Evolutionary conservation across 768 basidiomycete genomes (phyloP).

Genomic region (Antrodiella citrinella): DNA sequence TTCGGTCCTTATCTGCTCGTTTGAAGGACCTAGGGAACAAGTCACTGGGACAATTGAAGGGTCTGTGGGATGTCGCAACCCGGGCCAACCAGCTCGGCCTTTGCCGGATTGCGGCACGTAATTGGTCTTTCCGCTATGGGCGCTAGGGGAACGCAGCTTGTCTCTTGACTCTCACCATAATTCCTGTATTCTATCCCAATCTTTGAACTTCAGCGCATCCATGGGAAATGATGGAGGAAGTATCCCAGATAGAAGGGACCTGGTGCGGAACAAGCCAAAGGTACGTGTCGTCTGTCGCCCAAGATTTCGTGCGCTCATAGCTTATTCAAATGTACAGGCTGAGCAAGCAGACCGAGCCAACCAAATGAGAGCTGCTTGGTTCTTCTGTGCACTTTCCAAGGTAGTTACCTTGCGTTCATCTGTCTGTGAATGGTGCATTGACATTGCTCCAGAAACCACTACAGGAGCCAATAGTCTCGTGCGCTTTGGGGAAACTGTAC

Average conservation of each 20-base stretch:
- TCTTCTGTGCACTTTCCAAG: conserved; percentile 94
- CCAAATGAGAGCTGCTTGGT: conserved; percentile 81
- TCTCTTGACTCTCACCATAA: not conserved
- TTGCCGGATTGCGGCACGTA: not conserved
- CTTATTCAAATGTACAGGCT: conserved; percentile 32
- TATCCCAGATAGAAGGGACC: conserved; percentile 75
- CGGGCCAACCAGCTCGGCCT: not conserved
- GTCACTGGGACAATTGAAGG: no score
- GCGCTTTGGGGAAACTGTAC: conserved; percentile 88
- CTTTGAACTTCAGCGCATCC: not conserved
- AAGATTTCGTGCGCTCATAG: not conserved
- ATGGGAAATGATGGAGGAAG: conserved; percentile 92
- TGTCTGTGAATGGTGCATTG: conserved; percentile 37
- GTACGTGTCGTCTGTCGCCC: conserved; percentile 23
- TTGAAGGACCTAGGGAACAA: no score
- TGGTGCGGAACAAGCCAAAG: conserved; percentile 69
- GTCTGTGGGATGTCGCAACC: no score
- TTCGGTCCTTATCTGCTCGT: not conserved
- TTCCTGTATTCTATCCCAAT: not conserved
- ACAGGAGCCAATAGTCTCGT: conserved; percentile 84
- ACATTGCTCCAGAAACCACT: conserved; percentile 34
- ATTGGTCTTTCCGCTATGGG: not conserved
- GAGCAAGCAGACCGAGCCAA: conserved; percentile 90
- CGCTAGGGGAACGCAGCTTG: no score
- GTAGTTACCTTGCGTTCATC: conserved; percentile 31